Base-by-base conservation (phyloP, 2,329 filamentous ascomycete genomes). In the Xylaria sp. region DNA sequence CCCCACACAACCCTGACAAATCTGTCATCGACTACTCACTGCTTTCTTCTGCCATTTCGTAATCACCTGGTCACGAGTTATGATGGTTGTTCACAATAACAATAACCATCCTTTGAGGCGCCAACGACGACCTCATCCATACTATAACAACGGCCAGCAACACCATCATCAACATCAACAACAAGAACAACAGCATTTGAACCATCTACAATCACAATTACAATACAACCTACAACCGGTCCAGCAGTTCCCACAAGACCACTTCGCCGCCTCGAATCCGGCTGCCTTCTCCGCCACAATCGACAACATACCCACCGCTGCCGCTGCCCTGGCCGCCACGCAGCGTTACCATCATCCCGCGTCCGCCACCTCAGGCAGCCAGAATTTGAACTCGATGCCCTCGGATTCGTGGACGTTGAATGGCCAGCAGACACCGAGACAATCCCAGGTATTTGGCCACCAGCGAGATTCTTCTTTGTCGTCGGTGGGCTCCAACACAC, bases 391-490 rank as follows among this genome's bases (percentile, higher is more conserved):
- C 57, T 73, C 77, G 48, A 78, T 78, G 76, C 75, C 76, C 70
- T 76, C 77, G 39, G 75, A 76, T 43, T 61, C 76, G 56, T 77
- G 75, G 76, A 72, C 76, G 70, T 66, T 76, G 39, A 73, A 73
- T 23, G 63, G 50, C 66, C 74, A 76, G 41, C 74, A 76, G 46
- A 76, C 74, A n/a, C 74, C 76, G 20, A 73, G 74, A 63, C 72
- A 72, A 46, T 45, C 72, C 25, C 74, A 73, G 64, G 80, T 82
- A 18, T 76, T 82, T 43, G 74, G 81, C 30, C 88, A 90, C 73
- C 83, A 90, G 53, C 85, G 88, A 72, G 87, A 90, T 70, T 87
- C 87, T 2, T 90, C 87, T 7, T 79, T 88, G 43, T 90, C 88
- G 0, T 90, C 88, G 0, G 73, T 89, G 46, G 87, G 86, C 12